Evolutionary conservation across 257 asterid genomes (phyloP), one percentile per base, ranked within the genome.

Genomic region (Primulina huaijiensis): DNA sequence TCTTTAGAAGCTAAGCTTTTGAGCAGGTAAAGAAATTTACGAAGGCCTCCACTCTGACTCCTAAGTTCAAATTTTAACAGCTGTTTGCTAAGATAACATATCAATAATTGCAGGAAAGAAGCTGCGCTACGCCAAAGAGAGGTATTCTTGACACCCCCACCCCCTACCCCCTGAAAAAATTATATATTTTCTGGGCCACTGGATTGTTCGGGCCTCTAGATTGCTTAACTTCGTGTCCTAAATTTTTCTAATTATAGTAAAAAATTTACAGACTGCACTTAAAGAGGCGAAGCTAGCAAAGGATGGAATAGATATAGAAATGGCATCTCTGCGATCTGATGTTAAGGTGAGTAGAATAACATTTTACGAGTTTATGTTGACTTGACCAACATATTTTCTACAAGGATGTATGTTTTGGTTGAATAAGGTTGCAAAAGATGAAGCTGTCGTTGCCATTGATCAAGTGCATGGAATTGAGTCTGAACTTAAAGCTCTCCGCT

Each of bases 61-160:
- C 68, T 58, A 56, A 38, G 63, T 52, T 27, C 57, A 55, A 58
- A 23, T 73, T 79, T 23, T 46, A 62, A 33, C 75, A 59, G 43
- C 69, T 31, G 68, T 67, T 74, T 78, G n/a, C 35, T 72, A 73
- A 59, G 46, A 58, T 76, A 9, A 27, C 64, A 46, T 69, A 20
- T 74, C 61, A 33, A 68, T 75, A 60, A 79, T 77, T 82, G 76
- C 89, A 93, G 97, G 85, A 93, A 90, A 80, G 99, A 93, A 83
- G 96, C 99, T 70, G 88, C 90, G 74, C 79, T 93, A 81, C 90
- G 95, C 72, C 95, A 86, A 81, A 86, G 99, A 87, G 99, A 93
- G 96, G 99, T 93, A 75, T 5, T 38, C 16, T 12, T 43, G n/a
- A 3, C 34, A 0, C 34, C 34, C 34, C 34, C 34, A 1, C 46